A percentile compares a stretch with the other conserved stretches of the same genome.
Conservation (phyloP, 2,329 filamentous ascomycete genomes). For the Dryadomyces quercus-mongolicae region DNA sequence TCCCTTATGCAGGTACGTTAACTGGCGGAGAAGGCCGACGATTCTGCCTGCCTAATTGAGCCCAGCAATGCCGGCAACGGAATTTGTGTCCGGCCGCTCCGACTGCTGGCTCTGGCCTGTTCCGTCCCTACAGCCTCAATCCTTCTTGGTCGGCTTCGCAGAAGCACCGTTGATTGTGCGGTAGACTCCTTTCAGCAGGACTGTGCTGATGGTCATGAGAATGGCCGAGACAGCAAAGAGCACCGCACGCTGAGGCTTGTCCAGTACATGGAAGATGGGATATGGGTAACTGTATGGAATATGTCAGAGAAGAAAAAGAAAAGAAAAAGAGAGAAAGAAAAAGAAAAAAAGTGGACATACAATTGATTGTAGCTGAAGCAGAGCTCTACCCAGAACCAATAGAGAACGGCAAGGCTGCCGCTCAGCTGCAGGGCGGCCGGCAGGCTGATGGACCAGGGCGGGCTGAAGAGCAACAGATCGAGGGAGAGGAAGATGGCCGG, state of each 20-base stretch:
- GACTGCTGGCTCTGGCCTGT: too few species aligned
- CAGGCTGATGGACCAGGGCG: slow-evolving; percentile 56
- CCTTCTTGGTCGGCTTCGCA: not conserved
- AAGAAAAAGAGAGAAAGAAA: slow-evolving; percentile 13
- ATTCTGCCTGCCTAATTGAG: not conserved
- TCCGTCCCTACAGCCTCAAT: not conserved
- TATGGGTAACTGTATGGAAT: slow-evolving; percentile 75
- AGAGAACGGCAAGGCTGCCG: slow-evolving; percentile 47
- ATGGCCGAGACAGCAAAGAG: slow-evolving; percentile 60
- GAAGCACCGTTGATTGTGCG: slow-evolving; percentile 48
- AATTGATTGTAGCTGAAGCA: slow-evolving; percentile 57
- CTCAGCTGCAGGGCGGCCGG: slow-evolving; percentile 48
- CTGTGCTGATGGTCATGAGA: slow-evolving; percentile 60
- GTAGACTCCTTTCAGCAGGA: slow-evolving; percentile 58
- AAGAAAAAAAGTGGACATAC: slow-evolving; percentile 25
- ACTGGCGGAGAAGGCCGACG: not conserved
- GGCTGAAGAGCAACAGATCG: slow-evolving; percentile 57
- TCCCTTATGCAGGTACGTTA: not conserved
- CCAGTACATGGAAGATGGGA: slow-evolving; percentile 63
- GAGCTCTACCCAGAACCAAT: slow-evolving; percentile 69
- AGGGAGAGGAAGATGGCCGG: slow-evolving; percentile 52
- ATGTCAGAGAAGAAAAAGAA: not conserved
- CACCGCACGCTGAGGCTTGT: slow-evolving; percentile 49
- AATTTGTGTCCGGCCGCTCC: too few species aligned
- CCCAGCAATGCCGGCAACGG: too few species aligned